Percentiles rank a stretch among this genome's conserved stretches.
Evolutionary conservation across 495 filamentous ascomycete species (phyloP).

Genomic region (Xylaria grammica): DNA sequence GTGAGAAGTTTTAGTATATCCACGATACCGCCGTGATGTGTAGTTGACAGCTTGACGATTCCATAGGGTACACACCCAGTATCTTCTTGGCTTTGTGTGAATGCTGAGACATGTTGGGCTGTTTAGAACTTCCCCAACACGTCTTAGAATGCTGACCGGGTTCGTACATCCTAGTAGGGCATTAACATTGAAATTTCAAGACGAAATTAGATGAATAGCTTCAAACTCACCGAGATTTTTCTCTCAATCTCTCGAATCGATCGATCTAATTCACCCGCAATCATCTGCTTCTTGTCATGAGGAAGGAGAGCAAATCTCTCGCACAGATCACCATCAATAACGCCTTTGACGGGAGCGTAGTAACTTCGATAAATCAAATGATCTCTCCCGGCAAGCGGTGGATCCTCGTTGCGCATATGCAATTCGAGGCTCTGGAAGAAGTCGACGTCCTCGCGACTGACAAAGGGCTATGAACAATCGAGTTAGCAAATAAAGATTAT

Average conservation of each 20-base stretch:
- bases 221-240: conserved; percentile 82
- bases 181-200: conserved; percentile 24
- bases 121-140: conserved; percentile 19
- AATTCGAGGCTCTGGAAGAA: conserved; percentile 95
- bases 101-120: conserved; percentile 19
- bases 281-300: conserved; percentile 89
- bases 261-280: conserved; percentile 89
- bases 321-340: conserved; percentile 98
- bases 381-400: conserved; percentile 87
- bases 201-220: conserved; percentile 31
- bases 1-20: not conserved
- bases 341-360: conserved; percentile 95
- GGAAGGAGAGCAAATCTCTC: conserved; percentile 84
- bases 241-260: conserved; percentile 90
- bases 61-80: not conserved
- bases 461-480: conserved; percentile 63
- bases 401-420: conserved; percentile 80
- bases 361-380: conserved; percentile 95
- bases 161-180: conserved; percentile 75
- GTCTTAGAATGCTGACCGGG: conserved; percentile 77
- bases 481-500: too few relatives aligned
- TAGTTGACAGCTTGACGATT: not conserved
- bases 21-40: not conserved
- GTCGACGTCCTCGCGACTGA: conserved; percentile 89
- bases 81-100: conserved; percentile 8